Evolutionary conservation across 129 eudicot genomes (phyloP).

Genomic region (Saussurea involucrata): DNA sequence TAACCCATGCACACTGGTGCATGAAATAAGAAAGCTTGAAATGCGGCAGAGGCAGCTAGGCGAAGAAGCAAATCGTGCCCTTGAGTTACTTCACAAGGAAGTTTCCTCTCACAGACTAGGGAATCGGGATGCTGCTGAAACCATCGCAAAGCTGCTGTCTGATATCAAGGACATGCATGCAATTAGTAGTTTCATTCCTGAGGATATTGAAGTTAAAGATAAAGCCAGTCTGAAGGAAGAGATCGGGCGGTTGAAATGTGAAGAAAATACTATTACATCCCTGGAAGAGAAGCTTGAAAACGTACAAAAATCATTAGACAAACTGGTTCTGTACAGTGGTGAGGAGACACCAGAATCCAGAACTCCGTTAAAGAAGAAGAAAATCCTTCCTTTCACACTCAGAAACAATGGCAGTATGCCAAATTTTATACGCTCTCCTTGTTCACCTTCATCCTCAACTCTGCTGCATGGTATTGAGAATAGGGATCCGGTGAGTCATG

Average conservation of each 20-base stretch:
- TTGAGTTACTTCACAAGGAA: conserved; percentile 82
- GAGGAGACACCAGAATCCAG: conserved; percentile 56
- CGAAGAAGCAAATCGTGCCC: conserved; percentile 92
- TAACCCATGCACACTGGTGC: conserved; percentile 62
- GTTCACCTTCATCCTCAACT: conserved; percentile 55
- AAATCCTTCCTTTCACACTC: conserved; percentile 48
- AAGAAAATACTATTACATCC: conserved; percentile 57
- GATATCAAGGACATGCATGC: conserved; percentile 74
- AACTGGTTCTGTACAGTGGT: conserved; percentile 44
- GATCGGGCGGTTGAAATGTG: conserved; percentile 60
- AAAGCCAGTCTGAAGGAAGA: conserved; percentile 76
- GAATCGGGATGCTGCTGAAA: conserved; percentile 60
- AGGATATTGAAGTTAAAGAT: conserved; percentile 41
- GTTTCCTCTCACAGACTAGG: conserved; percentile 66
- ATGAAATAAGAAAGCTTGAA: conserved; percentile 87
- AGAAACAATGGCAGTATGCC: conserved; percentile 66
- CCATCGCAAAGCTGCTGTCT: conserved; percentile 63
- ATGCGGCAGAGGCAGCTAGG: conserved; percentile 83
- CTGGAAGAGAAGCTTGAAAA: conserved; percentile 88
- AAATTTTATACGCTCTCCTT: conserved; percentile 70
- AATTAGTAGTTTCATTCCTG: conserved; percentile 34
- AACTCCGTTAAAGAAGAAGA: conserved; percentile 55
- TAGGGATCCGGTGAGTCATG: conserved; percentile 46
- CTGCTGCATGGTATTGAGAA: conserved; percentile 61
- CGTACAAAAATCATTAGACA: conserved; percentile 74